Evolutionary conservation across 176 grass and related monocot species (phyloP).

Genomic region (Oryza brachyantha): DNA sequence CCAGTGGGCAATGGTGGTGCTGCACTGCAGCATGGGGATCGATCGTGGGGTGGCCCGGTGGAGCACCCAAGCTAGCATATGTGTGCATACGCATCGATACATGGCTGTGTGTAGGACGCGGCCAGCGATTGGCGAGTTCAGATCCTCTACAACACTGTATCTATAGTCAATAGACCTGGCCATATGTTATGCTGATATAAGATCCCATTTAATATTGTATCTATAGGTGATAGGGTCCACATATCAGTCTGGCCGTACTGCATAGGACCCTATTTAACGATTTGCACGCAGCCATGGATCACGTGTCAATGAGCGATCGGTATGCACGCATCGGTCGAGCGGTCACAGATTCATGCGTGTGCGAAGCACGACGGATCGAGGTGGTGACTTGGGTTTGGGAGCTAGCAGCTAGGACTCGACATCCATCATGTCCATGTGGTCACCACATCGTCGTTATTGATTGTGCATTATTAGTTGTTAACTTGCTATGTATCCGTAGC

Average conservation of each 20-base stretch:
- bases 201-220: too few relatives aligned
- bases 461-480: background rate
- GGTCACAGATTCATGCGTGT: background rate
- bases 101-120: background rate
- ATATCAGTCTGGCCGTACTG: too few relatives aligned
- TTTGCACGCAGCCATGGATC: too few relatives aligned
- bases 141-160: too few relatives aligned
- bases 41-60: background rate
- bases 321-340: background rate
- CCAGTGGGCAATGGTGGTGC: background rate
- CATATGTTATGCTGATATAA: too few relatives aligned
- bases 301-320: too few relatives aligned
- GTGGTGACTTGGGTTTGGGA: conserved; percentile 8
- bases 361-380: background rate
- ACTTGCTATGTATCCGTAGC: background rate
- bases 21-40: background rate
- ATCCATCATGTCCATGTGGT: background rate
- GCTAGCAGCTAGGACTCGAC: background rate
- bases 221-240: too few relatives aligned
- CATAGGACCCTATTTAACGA: too few relatives aligned
- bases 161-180: too few relatives aligned
- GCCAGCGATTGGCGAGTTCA: background rate
- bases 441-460: background rate
- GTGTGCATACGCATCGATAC: too few relatives aligned
- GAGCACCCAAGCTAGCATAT: background rate